A percentile compares a stretch with the other conserved stretches of the same genome.
These are phyloP conservation scores for Exsudoporus floridanus DNA, from an alignment of 1,284 basidiomycete genomes.

Conservation along the genomic window DNA sequence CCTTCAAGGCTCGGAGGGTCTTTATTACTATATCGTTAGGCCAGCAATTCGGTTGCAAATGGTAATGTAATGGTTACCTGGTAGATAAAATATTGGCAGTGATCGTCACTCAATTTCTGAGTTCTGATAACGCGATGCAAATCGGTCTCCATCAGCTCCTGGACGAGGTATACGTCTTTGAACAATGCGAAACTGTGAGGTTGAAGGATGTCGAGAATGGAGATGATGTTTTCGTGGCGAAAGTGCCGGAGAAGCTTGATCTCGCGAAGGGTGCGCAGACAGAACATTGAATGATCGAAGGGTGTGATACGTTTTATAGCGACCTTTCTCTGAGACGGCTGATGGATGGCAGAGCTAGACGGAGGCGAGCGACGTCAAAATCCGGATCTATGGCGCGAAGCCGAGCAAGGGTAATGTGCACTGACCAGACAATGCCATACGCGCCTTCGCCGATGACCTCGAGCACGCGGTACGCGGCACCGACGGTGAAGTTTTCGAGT, in stretches of 20 bases:
- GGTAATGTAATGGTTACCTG: constrained; percentile 55
- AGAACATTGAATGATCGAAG: constrained; percentile 89
- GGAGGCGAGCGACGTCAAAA: constrained; percentile 3
- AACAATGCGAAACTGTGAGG: constrained; percentile 64
- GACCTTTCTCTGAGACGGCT: constrained; percentile 62
- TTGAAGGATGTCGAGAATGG: constrained; percentile 78
- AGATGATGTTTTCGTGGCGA: constrained; percentile 63
- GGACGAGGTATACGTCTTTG: constrained; percentile 83
- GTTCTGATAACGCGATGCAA: constrained; percentile 86
- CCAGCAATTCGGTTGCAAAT: constrained; percentile 4
- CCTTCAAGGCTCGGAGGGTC: constrained; percentile 89
- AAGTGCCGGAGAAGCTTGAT: constrained; percentile 70
- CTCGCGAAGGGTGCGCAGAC: constrained; percentile 81
- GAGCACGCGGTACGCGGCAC: constrained; percentile 77
- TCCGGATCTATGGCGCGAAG: neutral
- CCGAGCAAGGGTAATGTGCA: neutral
- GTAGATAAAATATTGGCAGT: constrained; percentile 95
- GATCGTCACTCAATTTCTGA: constrained; percentile 84
- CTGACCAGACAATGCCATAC: constrained; percentile 79
- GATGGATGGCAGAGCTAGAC: constrained; percentile 64
- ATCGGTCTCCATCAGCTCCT: constrained; percentile 92
- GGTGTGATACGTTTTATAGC: constrained; percentile 84
- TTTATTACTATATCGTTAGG: constrained; percentile 34
- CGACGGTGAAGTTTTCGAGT: constrained; percentile 33
- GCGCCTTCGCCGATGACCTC: constrained; percentile 90